Evolutionary conservation across 345 rosid genomes (phyloP), one percentile per base, ranked within the genome.

Genomic region (Hirschfeldia incana): DNA sequence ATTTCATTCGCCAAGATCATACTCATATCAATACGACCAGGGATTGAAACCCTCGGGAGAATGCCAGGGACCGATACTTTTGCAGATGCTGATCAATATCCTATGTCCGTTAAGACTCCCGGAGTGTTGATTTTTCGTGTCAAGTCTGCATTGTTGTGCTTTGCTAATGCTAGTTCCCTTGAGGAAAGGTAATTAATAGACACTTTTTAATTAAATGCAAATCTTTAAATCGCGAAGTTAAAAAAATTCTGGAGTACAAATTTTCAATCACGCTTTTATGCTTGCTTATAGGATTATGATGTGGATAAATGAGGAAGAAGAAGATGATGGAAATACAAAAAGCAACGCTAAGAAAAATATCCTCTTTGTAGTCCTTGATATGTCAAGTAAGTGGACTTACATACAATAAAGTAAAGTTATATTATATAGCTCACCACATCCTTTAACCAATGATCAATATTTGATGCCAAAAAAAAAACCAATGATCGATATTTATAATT

Each of bases 1-100:
- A 84, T 92, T 28, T 92, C 97, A 17, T 94, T 94, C 84, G 85
- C 88, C 65, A 94, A 91, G 89, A 88, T 92, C 76, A 85, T 94
- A 7, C 49, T 92, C 16, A 73, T 90, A 16, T 87, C 97, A 6
- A 87, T 90, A 13, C 80, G 85, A 64, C 93, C 97, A 6, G 97
- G 98, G 64, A 83, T 85, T 0, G 97, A 92, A 84, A 80, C 73
- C 5, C 89, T 94, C 0, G 94, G 97, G 21, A 84, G 86, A 64
- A 73, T 94, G 15, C 97, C 98, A 0, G 93, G 89, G 60, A 88
- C 87, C 12, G 86, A 89, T 33, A 34, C 69, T 16, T 94, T 85
- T 70, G 81, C 88, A 10, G 86, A 88, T 77, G 81, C 88, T 2
- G 82, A 87, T 53, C 98, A 94, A 60, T 94, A 89, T 79, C 98